A percentile compares a stretch with the other conserved stretches of the same genome.
These are phyloP conservation scores for Verticillium nubilum DNA, from an alignment of 2,329 filamentous ascomycete species.

Conservation along the genomic window DNA sequence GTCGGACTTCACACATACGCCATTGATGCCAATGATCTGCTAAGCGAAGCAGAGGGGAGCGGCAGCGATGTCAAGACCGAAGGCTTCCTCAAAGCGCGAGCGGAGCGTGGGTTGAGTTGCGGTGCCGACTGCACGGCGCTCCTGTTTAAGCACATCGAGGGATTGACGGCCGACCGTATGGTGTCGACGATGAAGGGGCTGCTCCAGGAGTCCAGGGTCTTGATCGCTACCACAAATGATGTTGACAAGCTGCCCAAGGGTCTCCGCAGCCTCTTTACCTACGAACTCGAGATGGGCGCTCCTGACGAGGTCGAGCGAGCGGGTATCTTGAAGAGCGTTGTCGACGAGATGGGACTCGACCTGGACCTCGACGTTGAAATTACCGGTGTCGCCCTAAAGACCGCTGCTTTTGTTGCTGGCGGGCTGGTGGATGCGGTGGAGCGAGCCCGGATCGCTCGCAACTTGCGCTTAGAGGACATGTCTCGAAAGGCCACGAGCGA, in stretches of 20 bases:
- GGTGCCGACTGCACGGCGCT: slow-evolving; percentile 78
- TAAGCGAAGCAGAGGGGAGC: slow-evolving; percentile 83
- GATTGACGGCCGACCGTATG: slow-evolving; percentile 86
- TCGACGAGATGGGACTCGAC: slow-evolving; percentile 70
- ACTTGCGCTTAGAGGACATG: slow-evolving; percentile 68
- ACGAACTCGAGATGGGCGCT: slow-evolving; percentile 89
- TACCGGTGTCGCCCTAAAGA: slow-evolving; percentile 83
- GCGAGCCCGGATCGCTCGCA: slow-evolving; percentile 73
- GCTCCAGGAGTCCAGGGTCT: slow-evolving; percentile 68
- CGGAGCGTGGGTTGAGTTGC: slow-evolving; percentile 84
- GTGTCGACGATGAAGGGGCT: slow-evolving; percentile 79
- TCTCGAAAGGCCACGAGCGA: slow-evolving; percentile 41
- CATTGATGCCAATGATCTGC: slow-evolving; percentile 88
- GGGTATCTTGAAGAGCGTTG: slow-evolving; percentile 73
- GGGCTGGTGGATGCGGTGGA: slow-evolving; percentile 94
- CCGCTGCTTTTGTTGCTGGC: slow-evolving; percentile 88
- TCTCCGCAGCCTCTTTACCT: slow-evolving; percentile 85
- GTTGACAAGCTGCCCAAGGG: slow-evolving; percentile 91
- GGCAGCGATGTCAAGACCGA: slow-evolving; percentile 93
- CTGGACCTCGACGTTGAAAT: slow-evolving; percentile 81
- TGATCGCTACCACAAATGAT: slow-evolving; percentile 92
- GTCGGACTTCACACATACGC: slow-evolving; percentile 85
- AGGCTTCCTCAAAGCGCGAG: slow-evolving; percentile 78
- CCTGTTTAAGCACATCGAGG: slow-evolving; percentile 85
- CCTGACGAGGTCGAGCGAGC: slow-evolving; percentile 91